phyloP scores from a whole-genome alignment of 2,329 filamentous ascomycete species.

The Didymella glomerata region DNA sequence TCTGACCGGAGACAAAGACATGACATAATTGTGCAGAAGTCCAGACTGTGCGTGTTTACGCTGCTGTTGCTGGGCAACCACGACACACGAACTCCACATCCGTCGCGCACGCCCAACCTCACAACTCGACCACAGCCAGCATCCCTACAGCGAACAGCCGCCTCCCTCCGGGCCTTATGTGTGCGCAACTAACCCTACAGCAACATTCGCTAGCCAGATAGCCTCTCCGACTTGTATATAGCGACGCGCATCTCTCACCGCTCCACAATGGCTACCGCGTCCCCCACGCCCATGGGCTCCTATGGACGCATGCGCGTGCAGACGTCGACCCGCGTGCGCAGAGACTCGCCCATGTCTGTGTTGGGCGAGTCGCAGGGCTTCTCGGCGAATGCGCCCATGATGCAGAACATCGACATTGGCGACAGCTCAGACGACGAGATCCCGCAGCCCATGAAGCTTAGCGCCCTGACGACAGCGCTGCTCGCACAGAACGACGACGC shows the following conservation, averaged over 20 bases:
- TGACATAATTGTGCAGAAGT: conserved; percentile 16
- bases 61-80: conserved; percentile 15
- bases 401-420: conserved; percentile 65
- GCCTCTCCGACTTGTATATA: conserved; percentile 32
- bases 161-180: conserved; percentile 47
- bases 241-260: conserved; percentile 28
- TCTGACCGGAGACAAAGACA: background rate
- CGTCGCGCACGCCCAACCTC: conserved; percentile 13
- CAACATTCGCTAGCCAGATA: conserved; percentile 51
- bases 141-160: conserved; percentile 49
- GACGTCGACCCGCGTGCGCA: conserved; percentile 48
- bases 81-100: conserved; percentile 19
- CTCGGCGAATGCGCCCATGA: conserved; percentile 55
- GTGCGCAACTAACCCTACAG: conserved; percentile 51
- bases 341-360: conserved; percentile 58
- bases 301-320: conserved; percentile 51
- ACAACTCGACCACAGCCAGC: conserved; percentile 37
- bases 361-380: conserved; percentile 57
- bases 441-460: conserved; percentile 86
- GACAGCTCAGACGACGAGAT: conserved; percentile 97
- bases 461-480: conserved; percentile 87
- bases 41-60: conserved; percentile 17
- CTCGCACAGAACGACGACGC: conserved; percentile 61
- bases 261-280: conserved; percentile 50
- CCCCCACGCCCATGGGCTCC: conserved; percentile 52